Evolutionary conservation across 2,329 filamentous ascomycete genomes (phyloP).

Genomic region (Huntiella bhutanensis): DNA sequence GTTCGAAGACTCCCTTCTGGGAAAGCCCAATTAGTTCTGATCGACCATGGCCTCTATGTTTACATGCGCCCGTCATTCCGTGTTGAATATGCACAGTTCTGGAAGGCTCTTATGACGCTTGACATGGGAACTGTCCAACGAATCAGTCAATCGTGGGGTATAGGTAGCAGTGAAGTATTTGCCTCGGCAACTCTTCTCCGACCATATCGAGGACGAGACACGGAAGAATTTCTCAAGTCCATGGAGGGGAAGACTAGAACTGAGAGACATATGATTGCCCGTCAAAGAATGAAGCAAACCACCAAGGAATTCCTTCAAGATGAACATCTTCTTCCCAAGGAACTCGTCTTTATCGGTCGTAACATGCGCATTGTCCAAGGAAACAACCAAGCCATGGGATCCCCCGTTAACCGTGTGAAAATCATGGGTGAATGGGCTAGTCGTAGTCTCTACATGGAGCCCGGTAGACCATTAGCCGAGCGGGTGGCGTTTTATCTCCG

Average conservation of each 20-base stretch:
- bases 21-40: conserved; percentile 76
- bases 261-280: conserved; percentile 79
- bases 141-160: conserved; percentile 67
- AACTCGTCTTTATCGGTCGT: conserved; percentile 78
- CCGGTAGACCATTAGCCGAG: conserved; percentile 41
- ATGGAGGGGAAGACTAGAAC: conserved; percentile 37
- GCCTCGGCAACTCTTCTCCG: conserved; percentile 77
- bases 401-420: conserved; percentile 81
- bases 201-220: conserved; percentile 74
- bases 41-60: conserved; percentile 93
- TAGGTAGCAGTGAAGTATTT: conserved; percentile 69
- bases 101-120: conserved; percentile 85
- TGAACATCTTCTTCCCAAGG: conserved; percentile 74
- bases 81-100: conserved; percentile 73
- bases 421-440: conserved; percentile 85
- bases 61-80: conserved; percentile 71
- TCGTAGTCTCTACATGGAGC: conserved; percentile 59
- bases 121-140: conserved; percentile 63
- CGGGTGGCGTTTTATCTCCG: conserved; percentile 50
- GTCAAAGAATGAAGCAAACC: conserved; percentile 57
- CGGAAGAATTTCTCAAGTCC: conserved; percentile 45
- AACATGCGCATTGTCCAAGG: conserved; percentile 87
- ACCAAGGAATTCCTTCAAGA: conserved; percentile 55
- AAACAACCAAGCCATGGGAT: conserved; percentile 80
- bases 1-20: conserved; percentile 69